A percentile compares a stretch with the other conserved stretches of the same genome.
phyloP scores from a whole-genome alignment of 164 flowering plant genomes.

The Liriodendron chinense region DNA sequence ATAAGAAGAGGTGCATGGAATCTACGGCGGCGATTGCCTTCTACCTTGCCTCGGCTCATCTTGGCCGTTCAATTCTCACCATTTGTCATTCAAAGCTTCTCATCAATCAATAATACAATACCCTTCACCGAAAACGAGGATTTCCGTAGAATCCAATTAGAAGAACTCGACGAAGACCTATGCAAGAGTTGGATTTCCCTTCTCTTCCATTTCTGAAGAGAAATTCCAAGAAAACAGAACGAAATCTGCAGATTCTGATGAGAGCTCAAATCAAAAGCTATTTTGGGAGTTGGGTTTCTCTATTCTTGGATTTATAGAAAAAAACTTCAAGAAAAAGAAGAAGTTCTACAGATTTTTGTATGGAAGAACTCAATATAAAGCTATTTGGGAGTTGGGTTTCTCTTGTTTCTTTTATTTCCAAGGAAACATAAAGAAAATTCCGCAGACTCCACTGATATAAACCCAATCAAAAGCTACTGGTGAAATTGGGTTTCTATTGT shows the following conservation, averaged over 20 bases:
- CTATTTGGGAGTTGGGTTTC: neutral
- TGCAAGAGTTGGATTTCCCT: neutral
- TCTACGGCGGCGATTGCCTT: slow-evolving; percentile 2
- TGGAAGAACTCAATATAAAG: neutral
- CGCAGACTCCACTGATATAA: too few species aligned
- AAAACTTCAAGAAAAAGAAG: neutral
- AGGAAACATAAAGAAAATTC: neutral
- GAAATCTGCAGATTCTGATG: neutral
- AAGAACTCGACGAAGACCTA: neutral
- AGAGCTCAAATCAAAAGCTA: neutral
- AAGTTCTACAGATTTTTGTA: neutral
- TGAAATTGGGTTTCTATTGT: neutral
- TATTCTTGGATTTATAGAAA: neutral
- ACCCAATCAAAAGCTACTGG: neutral
- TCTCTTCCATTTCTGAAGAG: neutral
- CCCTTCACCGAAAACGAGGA: neutral
- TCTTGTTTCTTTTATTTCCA: neutral
- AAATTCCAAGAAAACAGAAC: neutral
- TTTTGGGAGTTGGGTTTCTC: neutral
- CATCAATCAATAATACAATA: slow-evolving; percentile 11
- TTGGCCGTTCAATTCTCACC: slow-evolving; percentile 20
- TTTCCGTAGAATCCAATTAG: neutral
- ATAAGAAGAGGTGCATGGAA: slow-evolving; percentile 3
- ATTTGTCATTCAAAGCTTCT: slow-evolving; percentile 10
- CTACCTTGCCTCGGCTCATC: slow-evolving; percentile 17